Base-by-base conservation (phyloP, 1,139 yeast genomes). In the Zygosaccharomyces sapae region DNA sequence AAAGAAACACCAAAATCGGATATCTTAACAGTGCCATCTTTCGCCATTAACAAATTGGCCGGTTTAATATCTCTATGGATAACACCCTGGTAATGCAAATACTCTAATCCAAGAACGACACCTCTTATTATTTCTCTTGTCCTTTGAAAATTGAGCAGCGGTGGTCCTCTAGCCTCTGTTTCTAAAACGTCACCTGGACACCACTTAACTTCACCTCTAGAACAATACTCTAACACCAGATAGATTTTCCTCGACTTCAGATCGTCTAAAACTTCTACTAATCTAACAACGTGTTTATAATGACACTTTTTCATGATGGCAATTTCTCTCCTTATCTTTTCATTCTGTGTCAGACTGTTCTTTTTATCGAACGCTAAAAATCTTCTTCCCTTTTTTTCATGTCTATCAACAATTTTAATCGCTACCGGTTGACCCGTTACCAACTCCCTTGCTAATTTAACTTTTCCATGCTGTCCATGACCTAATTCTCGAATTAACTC, bases 21-120 rank as follows among this genome's bases (percentile, higher is more conserved):
- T 30, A 94, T 94, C 67, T 92, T 92, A 25, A 92, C 97, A 3
- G 76, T 74, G 47, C 84, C 81, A 55, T 86, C 83, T 16, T 79
- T 73, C 33, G 86, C 76, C 3, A 89, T 81, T 46, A 94, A 73
- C 50, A 94, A 69, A 63, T 94, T 94, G 2, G 98, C 97, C 0
- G 99, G 99, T 65, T 92, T 94, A 51, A 94, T 92, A 67, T 92
- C 99, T 50, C 99, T 78, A 67, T 94, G 99, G 16, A 94, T 87
- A 47, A 94, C 88, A 5, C 97, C 97, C 65, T 89, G 96, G 59
- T 81, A 74, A 69, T 94, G 98, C 55, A 94, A 70, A 66, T 94
- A 94, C 66, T 94, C 98, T 41, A 94, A 72, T 0, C 98, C 99
- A 30, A 86, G 72, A 4, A 90, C 75, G 9, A 90, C 95, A 58